Evolutionary conservation across 345 rosid genomes (phyloP).

Genomic region (Aethionema arabicum): DNA sequence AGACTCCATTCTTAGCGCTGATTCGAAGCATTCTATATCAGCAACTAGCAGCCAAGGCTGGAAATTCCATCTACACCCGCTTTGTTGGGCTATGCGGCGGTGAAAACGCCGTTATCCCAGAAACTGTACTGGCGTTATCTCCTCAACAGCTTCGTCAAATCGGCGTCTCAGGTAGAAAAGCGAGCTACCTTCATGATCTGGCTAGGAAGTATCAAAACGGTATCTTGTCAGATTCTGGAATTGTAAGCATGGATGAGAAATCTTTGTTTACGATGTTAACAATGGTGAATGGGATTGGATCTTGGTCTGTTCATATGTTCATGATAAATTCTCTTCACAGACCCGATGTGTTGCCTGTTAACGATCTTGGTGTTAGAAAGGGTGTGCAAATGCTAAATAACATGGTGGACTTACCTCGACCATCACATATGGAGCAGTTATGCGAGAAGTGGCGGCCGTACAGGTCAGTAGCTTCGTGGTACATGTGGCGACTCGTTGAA

Average conservation of each 20-base stretch:
- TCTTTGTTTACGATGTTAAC: conserved; percentile 96
- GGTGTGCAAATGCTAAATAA: conserved; percentile 80
- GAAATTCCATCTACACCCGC: conserved; percentile 83
- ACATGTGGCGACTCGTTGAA: conserved; percentile 84
- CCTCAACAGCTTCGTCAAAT: conserved; percentile 88
- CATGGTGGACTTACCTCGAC: conserved; percentile 84
- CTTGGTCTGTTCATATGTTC: conserved; percentile 99
- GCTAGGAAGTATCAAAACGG: conserved; percentile 90
- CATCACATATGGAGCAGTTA: conserved; percentile 84
- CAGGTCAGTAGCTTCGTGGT: conserved; percentile 93
- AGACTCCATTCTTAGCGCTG: conserved; percentile 79
- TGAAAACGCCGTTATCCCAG: conserved; percentile 68
- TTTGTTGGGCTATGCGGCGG: conserved; percentile 85
- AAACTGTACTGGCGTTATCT: conserved; percentile 60
- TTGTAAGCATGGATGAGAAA: conserved; percentile 89
- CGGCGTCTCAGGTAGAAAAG: conserved; percentile 90
- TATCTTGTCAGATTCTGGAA: conserved; percentile 74
- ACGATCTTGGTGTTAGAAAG: conserved; percentile 83
- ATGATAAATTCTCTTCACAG: conserved; percentile 96
- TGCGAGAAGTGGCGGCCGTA: conserved; percentile 98
- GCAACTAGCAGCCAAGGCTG: conserved; percentile 87
- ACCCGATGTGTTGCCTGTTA: conserved; percentile 93
- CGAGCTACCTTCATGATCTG: conserved; percentile 89
- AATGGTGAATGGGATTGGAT: conserved; percentile 97
- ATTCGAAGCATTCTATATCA: conserved; percentile 89